Evolutionary conservation across 495 filamentous ascomycete species (phyloP).

Genomic region (Emericellopsis terricola): DNA sequence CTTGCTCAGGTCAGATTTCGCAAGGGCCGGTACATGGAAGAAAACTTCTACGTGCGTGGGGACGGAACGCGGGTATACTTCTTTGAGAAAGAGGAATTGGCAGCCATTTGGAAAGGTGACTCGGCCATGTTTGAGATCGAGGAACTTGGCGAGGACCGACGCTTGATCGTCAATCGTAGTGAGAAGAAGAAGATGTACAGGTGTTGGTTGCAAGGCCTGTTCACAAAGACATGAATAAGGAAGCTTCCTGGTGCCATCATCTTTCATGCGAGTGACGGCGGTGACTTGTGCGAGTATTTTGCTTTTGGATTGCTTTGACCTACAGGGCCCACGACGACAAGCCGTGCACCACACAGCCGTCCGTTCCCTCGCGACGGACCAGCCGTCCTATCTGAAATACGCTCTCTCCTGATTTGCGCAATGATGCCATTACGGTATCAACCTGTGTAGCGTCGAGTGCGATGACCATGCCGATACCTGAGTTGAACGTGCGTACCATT

Average conservation of each 20-base stretch:
- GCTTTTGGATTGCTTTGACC: no score
- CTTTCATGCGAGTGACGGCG: no score
- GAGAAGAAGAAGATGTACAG: conserved; percentile 93
- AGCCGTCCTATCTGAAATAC: conserved; percentile 63
- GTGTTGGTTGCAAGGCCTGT: conserved; percentile 89
- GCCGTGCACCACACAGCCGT: conserved; percentile 50
- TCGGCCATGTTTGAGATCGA: conserved; percentile 42
- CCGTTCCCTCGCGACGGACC: conserved; percentile 28
- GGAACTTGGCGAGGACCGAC: conserved; percentile 63
- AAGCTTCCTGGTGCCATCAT: neutral
- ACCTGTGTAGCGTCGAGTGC: conserved; percentile 45
- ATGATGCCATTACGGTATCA: conserved; percentile 28
- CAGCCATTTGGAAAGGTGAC: conserved; percentile 50
- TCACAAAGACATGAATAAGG: conserved; percentile 40
- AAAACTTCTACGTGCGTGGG: conserved; percentile 92
- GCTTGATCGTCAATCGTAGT: conserved; percentile 82
- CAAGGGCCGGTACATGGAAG: conserved; percentile 76
- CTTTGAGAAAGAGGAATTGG: conserved; percentile 73
- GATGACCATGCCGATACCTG: conserved; percentile 80
- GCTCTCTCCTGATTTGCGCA: conserved; percentile 53
- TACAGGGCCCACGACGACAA: conserved; percentile 62
- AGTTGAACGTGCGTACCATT: conserved; percentile 88
- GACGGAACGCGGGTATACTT: conserved; percentile 97
- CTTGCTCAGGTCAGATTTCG: conserved; percentile 93
- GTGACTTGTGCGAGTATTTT: no score